Evolutionary conservation across 352 stramenopile genomes (phyloP), one percentile per base, ranked within the genome.

Genomic region (Phytophthora idaei): DNA sequence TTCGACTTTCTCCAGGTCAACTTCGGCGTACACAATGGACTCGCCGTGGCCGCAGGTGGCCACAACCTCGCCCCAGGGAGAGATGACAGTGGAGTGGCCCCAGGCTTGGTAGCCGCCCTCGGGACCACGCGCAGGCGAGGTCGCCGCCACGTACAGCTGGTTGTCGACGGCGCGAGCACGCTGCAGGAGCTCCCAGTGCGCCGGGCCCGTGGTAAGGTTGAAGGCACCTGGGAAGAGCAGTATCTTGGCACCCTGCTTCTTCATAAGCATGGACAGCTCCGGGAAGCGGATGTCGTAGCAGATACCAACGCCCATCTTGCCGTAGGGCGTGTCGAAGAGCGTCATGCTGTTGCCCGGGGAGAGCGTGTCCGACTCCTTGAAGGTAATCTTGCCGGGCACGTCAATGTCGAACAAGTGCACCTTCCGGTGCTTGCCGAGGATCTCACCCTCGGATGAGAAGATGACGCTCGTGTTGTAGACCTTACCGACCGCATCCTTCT

Each of bases 251-350:
- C 93, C 81, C 80, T 93, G 68, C 82, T 90, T 80, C 77, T 98
- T 90, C 78, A 98, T 90, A 21, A 99, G 84, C 85, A 99, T 98
- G 57, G 97, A 96, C 34, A 99, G 94, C 78, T 99, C 97, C 8
- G 98, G 95, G 78, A 99, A 99, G 51, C 98, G 96, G 73, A 99
- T 99, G 79, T 99, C 98, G 80, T 99, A 99, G 83, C 98, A 99
- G 67, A 99, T 99, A 25, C 94, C 98, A 28, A 99, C 83, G 62
- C 98, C 98, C 54, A 99, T 94, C 63, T 96, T 96, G 77, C 92
- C 90, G 66, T 85, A 97, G 29, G 83, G 85, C 48, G 89, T 97
- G 72, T 97, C 86, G 57, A 95, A 94, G 47, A 96, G 70, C 58
- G 87, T 95, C 56, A 95, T 67, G 47, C 67, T 69, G 69, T 98